Evolutionary conservation across 2,329 filamentous ascomycete genomes (phyloP), one percentile per base, ranked within the genome.

Genomic region (Thermothelomyces thermophilus): DNA sequence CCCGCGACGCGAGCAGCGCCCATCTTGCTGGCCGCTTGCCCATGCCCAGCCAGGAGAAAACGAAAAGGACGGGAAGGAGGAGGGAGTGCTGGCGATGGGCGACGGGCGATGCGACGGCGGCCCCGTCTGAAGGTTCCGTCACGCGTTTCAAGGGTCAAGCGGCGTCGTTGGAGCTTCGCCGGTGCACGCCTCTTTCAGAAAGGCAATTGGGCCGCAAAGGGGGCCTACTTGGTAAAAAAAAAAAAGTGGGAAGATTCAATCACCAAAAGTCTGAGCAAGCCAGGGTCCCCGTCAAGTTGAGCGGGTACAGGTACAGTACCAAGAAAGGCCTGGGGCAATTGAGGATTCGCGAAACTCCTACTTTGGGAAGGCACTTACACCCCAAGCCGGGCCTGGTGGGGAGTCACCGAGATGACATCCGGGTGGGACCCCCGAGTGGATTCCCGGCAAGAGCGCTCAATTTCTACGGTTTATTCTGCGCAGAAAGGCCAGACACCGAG

Each of bases 131-230:
- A 24, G 49, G 58, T 59, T 60, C 58, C 56, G 58, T 39, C 40
- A 54, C 41, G 52, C 48, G 58, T 61, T 61, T 61, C 59, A 61
- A 58, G 47, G 52, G 48, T 47, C 30, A n/a, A 47, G 14, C 54
- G 42, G 51, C 54, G 48, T 41, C 46, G 51, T 41, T 45, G 26
- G 48, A 41, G 48, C 41, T 48, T 52, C 48, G 48, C 51, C 26
- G 43, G n/a, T 46, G 35, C 49, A 52, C 45, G 50, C 49, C 49
- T 50, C 47, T 31, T 35, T 52, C 49, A 31, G 35, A 6, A n/a
- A 34, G 34, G 37, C 26, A 26, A 41, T 36, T 37, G 35, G 54
- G 20, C 28, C 11, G 19, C 19, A 36, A 44, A 41, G 34, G 20
- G 41, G 43, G 41, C 41, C 39, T n/a, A n/a, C n/a, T n/a, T 40